Conservation (phyloP, 2,329 filamentous ascomycete genomes). For the Cadophora luteo-olivacea region DNA sequence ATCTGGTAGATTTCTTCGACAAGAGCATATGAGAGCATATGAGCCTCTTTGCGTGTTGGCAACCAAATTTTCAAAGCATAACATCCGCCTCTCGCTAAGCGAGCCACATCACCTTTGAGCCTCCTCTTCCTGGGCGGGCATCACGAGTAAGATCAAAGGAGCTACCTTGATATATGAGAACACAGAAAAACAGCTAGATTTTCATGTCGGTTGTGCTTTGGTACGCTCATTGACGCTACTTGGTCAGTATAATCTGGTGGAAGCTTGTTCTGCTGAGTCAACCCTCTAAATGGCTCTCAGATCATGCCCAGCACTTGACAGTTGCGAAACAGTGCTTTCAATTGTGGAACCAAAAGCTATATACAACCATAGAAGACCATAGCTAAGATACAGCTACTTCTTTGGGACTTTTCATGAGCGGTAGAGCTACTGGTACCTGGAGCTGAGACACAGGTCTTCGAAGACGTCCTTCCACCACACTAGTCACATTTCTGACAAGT, state of each 20-base stretch:
- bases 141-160: no score
- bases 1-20: no score
- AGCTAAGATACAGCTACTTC: no score
- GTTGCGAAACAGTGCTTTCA: background rate
- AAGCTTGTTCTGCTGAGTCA: background rate
- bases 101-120: no score
- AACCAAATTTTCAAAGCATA: no score
- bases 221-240: background rate
- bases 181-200: no score
- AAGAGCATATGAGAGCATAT: no score
- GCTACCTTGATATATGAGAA: no score
- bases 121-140: no score
- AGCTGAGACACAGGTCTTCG: background rate
- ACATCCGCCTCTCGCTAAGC: no score
- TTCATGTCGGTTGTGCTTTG: no score
- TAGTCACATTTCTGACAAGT: background rate
- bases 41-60: no score
- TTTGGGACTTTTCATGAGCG: background rate
- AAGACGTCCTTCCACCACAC: background rate
- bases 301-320: background rate
- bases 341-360: background rate
- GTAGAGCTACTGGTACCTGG: background rate
- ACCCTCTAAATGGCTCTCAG: background rate
- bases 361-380: background rate
- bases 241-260: background rate